phyloP scores from a whole-genome alignment of 2,329 filamentous ascomycete genomes.

The Hypoxylon sp. region DNA sequence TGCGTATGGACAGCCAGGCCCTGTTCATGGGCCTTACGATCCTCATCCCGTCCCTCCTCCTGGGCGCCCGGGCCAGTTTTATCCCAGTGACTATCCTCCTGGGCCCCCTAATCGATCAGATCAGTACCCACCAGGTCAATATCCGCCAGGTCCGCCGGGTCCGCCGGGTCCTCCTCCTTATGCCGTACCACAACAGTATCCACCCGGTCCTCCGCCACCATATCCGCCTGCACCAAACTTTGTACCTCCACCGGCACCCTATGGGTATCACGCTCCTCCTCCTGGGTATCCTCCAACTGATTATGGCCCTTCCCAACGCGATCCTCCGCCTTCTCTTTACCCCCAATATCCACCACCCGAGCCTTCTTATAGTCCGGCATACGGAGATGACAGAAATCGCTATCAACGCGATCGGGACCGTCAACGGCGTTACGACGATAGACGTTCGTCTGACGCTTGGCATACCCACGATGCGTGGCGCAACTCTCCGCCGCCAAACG shows the following conservation, averaged over 20 bases:
- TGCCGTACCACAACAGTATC: constrained; percentile 27
- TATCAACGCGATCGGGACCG: constrained; percentile 37
- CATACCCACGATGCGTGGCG: constrained; percentile 39
- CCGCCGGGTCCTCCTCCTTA: constrained; percentile 23
- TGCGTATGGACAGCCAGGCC: constrained; percentile 27
- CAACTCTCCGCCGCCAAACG: constrained; percentile 21
- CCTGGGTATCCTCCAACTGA: constrained; percentile 38
- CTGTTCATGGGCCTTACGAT: constrained; percentile 39
- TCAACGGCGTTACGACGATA: constrained; percentile 37
- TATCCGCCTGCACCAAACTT: constrained; percentile 39
- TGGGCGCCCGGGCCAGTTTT: constrained; percentile 33
- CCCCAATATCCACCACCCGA: constrained; percentile 40
- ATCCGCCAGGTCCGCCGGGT: constrained; percentile 31
- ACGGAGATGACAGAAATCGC: constrained; percentile 40
- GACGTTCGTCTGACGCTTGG: constrained; percentile 35
- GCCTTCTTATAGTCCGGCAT: constrained; percentile 29
- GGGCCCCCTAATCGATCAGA: constrained; percentile 29
- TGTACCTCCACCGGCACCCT: constrained; percentile 31
- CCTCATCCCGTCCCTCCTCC: constrained; percentile 36
- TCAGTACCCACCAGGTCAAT: constrained; percentile 34
- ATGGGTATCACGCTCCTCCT: constrained; percentile 37
- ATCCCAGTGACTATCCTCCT: constrained; percentile 33
- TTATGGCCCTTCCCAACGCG: constrained; percentile 39
- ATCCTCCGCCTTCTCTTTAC: constrained; percentile 39
- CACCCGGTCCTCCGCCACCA: constrained; percentile 33